Evolutionary conservation across 176 grass and related monocot species (phyloP), one percentile per base, ranked within the genome.

Genomic region (Aegilops longissima): DNA sequence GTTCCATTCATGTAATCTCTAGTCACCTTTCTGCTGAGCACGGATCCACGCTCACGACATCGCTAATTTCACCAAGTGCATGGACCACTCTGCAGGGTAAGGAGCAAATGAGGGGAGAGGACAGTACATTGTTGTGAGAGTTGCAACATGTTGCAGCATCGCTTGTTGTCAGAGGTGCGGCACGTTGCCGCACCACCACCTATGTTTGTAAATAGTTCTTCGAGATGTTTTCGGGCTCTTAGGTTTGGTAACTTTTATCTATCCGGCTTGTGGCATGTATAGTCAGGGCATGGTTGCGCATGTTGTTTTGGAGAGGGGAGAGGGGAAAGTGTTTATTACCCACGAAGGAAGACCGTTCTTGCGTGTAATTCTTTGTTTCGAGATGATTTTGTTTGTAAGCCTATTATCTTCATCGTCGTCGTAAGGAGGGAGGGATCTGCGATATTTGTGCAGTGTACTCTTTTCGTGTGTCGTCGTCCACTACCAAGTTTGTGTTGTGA

Each of bases 1-100:
- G 34, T 80, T 6, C 84, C 77, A 20, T 84, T 87, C 73, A 79
- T 92, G 90, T 92, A 92, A 92, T 81, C 73, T 44, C 21, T 66
- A 31, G 10, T 72, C 4, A 12, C 73, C 38, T 54, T 65, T 14
- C 51, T 89, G 31, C 2, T 25, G 24, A 23, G 16, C 11, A 45
- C 5, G 0, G 2, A 29, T 82, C 8, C 6, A 12, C 12, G 20
- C 71, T 20, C 2, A 1, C 3, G 52, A 5, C 23, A 70, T 61
- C 16, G 33, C 10, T 51, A 30, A 10, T 84, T 79, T 78, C 58
- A 17, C 36, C 82, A 56, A 82, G 59, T 1, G 9, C 49, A 4
- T 52, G 29, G 27, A 4, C n/a, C 31, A 2, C 5, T 25, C 4
- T 45, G 18, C 47, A 85, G 76, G 77, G 62, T 88, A 86, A 82